Conservation (phyloP, 2,329 filamentous ascomycete genomes). For the Orbilia quercus region DNA sequence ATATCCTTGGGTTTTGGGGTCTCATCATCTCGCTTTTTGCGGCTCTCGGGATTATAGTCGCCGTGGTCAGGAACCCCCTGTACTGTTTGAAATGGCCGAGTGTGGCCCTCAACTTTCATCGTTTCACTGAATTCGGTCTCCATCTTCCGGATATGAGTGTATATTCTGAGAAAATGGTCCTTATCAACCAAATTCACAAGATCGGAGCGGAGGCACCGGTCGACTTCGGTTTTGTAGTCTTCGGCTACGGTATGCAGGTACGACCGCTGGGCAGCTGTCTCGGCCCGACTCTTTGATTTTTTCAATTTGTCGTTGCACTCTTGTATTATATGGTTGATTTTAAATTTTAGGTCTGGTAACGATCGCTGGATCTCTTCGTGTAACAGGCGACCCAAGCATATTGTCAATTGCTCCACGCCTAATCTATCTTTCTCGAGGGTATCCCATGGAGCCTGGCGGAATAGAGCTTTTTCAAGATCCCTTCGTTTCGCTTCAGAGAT, state of each 20-base stretch:
- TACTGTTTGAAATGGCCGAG: constrained; percentile 55
- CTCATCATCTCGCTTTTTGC: background rate
- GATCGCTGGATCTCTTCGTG: constrained; percentile 64
- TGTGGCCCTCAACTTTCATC: constrained; percentile 60
- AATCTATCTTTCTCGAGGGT: constrained; percentile 59
- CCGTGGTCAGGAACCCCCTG: constrained; percentile 7
- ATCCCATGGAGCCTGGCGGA: constrained; percentile 57
- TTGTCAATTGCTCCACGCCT: constrained; percentile 64
- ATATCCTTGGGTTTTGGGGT: constrained; percentile 61
- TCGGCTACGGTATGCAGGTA: constrained; percentile 63
- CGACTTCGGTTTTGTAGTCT: constrained; percentile 62
- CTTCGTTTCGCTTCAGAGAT: constrained; percentile 44
- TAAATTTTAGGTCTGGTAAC: constrained; percentile 65
- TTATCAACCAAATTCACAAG: constrained; percentile 63
- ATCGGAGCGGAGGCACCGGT: constrained; percentile 61
- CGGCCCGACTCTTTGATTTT: constrained; percentile 33
- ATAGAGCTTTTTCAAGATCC: constrained; percentile 57
- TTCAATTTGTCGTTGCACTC: background rate
- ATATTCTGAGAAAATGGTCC: constrained; percentile 42
- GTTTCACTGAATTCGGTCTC: constrained; percentile 59
- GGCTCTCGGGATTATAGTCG: background rate
- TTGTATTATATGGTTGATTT: constrained; percentile 61
- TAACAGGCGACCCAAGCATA: constrained; percentile 64
- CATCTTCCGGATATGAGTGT: constrained; percentile 58
- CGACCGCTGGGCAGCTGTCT: constrained; percentile 61